phyloP scores from a whole-genome alignment of 305 asterid species.

The Vinca major region DNA sequence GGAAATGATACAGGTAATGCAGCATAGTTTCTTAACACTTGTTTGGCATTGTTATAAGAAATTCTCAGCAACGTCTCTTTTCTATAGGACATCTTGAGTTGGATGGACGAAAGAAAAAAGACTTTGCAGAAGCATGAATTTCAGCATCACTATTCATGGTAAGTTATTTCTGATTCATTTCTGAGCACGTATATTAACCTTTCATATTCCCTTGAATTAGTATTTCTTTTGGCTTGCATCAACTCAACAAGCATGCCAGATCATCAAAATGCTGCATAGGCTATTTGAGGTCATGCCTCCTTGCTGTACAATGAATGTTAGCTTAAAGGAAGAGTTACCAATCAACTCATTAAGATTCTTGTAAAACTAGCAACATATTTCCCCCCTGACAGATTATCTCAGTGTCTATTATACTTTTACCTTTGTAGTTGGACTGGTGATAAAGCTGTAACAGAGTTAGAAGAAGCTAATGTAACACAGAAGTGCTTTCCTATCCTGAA shows the following conservation, averaged over 20 bases:
- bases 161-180: constrained; percentile 20
- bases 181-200: not conserved
- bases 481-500: constrained; percentile 64
- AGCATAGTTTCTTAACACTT: constrained; percentile 5
- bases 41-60: constrained; percentile 8
- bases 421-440: constrained; percentile 82
- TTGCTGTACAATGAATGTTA: constrained; percentile 1
- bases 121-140: constrained; percentile 53
- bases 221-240: not conserved
- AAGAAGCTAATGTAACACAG: constrained; percentile 63
- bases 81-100: constrained; percentile 63
- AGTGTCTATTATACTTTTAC: not conserved
- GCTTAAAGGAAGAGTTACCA: not conserved
- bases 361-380: not conserved
- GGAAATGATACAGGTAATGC: constrained; percentile 70
- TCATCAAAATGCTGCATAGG: not conserved
- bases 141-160: constrained; percentile 61
- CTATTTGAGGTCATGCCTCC: not conserved
- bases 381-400: not conserved
- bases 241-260: not conserved
- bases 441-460: constrained; percentile 76
- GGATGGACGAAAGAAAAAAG: constrained; percentile 54
- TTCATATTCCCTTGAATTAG: not conserved
- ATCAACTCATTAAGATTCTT: constrained; percentile 5
- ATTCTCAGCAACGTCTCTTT: constrained; percentile 12